These are phyloP conservation scores for Sideroxylon spinosum DNA, from an alignment of 179 eudicot species.

Conservation along the genomic window DNA sequence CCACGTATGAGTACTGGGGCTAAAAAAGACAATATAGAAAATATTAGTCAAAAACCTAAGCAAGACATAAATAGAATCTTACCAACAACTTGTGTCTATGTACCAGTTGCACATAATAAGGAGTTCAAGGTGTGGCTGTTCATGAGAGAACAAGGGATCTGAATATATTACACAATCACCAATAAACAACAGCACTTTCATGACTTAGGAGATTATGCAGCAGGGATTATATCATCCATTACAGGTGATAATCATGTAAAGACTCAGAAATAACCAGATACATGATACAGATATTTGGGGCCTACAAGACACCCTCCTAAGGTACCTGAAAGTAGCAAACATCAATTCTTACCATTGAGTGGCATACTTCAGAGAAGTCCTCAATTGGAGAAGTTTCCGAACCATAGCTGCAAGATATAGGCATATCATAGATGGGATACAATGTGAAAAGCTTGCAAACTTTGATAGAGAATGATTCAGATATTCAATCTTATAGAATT, in stretches of 20 bases:
- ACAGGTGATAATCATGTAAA: background rate
- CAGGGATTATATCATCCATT: background rate
- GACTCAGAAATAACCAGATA: background rate
- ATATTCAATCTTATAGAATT: background rate
- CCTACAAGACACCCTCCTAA: background rate
- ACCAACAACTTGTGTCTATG: background rate
- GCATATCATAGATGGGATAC: slow-evolving; percentile 7
- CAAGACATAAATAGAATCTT: background rate
- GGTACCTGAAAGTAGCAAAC: background rate
- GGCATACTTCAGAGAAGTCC: slow-evolving; percentile 73
- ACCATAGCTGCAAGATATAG: slow-evolving; percentile 65
- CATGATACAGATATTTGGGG: background rate
- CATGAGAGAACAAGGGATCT: background rate
- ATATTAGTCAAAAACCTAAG: background rate
- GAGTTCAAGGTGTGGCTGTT: background rate
- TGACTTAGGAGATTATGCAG: background rate
- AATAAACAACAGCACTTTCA: slow-evolving; percentile 3
- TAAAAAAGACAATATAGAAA: slow-evolving; percentile 26
- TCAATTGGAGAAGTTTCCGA: slow-evolving; percentile 69
- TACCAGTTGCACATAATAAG: background rate
- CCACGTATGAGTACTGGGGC: slow-evolving; percentile 78
- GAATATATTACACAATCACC: background rate
- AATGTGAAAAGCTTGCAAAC: background rate
- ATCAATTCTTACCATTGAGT: slow-evolving; percentile 53
- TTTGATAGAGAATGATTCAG: background rate